A percentile compares a stretch with the other conserved stretches of the same genome.
These are phyloP conservation scores for Ceratocystiopsis sp. DNA, from an alignment of 2,329 filamentous ascomycete genomes.

Conservation along the genomic window DNA sequence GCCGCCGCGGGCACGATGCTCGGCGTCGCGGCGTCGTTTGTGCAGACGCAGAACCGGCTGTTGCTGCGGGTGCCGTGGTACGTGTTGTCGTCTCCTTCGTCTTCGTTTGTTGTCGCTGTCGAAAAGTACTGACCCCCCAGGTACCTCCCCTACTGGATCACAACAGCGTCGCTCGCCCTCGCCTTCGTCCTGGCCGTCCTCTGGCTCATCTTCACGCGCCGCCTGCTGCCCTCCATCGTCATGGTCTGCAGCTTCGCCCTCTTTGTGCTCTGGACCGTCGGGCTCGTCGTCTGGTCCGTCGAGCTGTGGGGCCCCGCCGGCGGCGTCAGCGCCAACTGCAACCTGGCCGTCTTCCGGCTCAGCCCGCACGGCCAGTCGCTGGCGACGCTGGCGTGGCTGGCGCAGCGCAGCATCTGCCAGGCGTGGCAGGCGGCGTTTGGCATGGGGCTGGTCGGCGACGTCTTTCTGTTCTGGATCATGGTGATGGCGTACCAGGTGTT, in stretches of 20 bases:
- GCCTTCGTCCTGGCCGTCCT: slow-evolving; percentile 50
- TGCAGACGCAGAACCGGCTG: slow-evolving; percentile 39
- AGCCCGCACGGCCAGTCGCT: slow-evolving; percentile 32
- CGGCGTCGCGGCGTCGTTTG: slow-evolving; percentile 43
- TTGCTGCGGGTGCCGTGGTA: slow-evolving; percentile 42
- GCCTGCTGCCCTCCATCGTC: slow-evolving; percentile 43
- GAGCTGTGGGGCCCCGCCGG: slow-evolving; percentile 46
- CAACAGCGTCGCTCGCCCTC: slow-evolving; percentile 40
- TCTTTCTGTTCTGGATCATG: slow-evolving; percentile 53
- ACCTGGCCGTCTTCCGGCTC: slow-evolving; percentile 36
- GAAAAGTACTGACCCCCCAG: slow-evolving; percentile 18
- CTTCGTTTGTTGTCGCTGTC: no score
- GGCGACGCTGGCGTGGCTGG: slow-evolving; percentile 43
- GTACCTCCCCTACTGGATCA: slow-evolving; percentile 53
- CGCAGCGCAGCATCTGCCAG: slow-evolving; percentile 47
- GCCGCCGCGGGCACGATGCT: slow-evolving; percentile 40
- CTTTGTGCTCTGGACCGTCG: slow-evolving; percentile 51
- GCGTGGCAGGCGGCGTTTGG: slow-evolving; percentile 49
- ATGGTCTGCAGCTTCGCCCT: slow-evolving; percentile 48
- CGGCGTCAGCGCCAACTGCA: slow-evolving; percentile 42
- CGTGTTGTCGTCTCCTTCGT: no score
- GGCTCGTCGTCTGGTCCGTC: slow-evolving; percentile 42
- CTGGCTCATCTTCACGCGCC: slow-evolving; percentile 41
- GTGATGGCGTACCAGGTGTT: slow-evolving; percentile 51
- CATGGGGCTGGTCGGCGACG: slow-evolving; percentile 39